Evolutionary conservation across 2,329 filamentous ascomycete genomes (phyloP), one percentile per base, ranked within the genome.

Genomic region (Venturia carpophila): DNA sequence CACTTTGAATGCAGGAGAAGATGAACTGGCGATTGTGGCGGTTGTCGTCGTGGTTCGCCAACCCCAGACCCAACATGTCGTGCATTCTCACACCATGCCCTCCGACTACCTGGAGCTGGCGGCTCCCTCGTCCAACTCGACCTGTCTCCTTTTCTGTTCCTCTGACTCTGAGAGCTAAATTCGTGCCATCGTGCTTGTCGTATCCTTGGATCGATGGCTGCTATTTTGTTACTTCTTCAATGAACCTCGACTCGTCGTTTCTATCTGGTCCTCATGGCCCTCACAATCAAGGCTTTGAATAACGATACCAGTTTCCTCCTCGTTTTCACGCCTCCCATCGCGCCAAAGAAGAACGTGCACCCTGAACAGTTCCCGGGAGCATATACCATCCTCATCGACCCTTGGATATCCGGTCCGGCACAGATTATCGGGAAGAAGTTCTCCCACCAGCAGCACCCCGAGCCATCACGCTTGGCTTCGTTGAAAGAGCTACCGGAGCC

Each of bases 311-410:
- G 84, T 3, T 88, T 89, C 72, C 79, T 88, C 43, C 78, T 89
- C 56, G 83, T 82, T 37, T 87, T 89, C 70, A 78, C 82, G 65
- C 83, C 84, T 41, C 75, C 82, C 37, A 75, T 78, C n/a, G 75
- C 79, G 60, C 73, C 79, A 65, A 69, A 70, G 34, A 49, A 64
- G 27, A 41, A 61, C 9, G 1, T 63, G 52, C 60, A 34, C 15
- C 76, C 72, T 61, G 72, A 70, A 65, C 70, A 73, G 55, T 76
- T 76, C 39, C 78, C 79, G 15, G 78, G 78, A 62, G 80, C 82
- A 4, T 91, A 88, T 73, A 85, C 83, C 19, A 82, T 92, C 64
- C 80, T 92, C 49, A 75, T 91, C 62, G 88, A 92, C 72, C 89
- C 89, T 3, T 91, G 87, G 85, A 79, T 90, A 41, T 78, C 79